A percentile compares a stretch with the other conserved stretches of the same genome.
Evolutionary conservation across 495 filamentous ascomycete genomes (phyloP).

Genomic region (Venustampulla echinocandica): DNA sequence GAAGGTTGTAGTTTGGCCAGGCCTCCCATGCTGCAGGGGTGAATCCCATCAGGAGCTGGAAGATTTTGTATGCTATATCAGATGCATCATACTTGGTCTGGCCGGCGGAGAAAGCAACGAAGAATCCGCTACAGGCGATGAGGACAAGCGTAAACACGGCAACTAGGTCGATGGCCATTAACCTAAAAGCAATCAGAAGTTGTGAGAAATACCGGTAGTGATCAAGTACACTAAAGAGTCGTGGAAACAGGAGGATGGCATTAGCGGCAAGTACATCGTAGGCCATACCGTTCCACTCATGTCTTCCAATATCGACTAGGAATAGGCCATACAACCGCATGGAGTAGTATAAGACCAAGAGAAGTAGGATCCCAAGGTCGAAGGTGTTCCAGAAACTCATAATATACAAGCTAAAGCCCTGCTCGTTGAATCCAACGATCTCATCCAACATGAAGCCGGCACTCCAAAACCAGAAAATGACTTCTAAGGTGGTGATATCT

Average conservation of each 20-base stretch:
- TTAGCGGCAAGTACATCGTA: conserved; percentile 88
- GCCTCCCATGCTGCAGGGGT: conserved; percentile 59
- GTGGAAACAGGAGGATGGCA: conserved; percentile 79
- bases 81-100: conserved; percentile 51
- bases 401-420: conserved; percentile 88
- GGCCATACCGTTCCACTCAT: conserved; percentile 64
- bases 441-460: conserved; percentile 96
- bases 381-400: conserved; percentile 97
- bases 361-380: conserved; percentile 77
- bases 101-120: conserved; percentile 77
- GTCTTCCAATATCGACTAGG: conserved; percentile 54
- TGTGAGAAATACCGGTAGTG: conserved; percentile 94
- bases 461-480: conserved; percentile 95
- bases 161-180: conserved; percentile 83
- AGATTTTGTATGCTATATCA: conserved; percentile 75
- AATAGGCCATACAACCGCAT: conserved; percentile 81
- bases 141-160: conserved; percentile 76
- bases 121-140: conserved; percentile 85
- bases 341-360: conserved; percentile 80
- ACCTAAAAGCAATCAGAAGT: conserved; percentile 80
- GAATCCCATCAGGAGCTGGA: conserved; percentile 75
- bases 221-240: conserved; percentile 84
- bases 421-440: conserved; percentile 83
- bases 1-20: conserved; percentile 69
- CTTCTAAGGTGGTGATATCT: conserved; percentile 69